Evolutionary conservation across 805 yeast species (phyloP).

Genomic region (Suhomyces prunicola): DNA sequence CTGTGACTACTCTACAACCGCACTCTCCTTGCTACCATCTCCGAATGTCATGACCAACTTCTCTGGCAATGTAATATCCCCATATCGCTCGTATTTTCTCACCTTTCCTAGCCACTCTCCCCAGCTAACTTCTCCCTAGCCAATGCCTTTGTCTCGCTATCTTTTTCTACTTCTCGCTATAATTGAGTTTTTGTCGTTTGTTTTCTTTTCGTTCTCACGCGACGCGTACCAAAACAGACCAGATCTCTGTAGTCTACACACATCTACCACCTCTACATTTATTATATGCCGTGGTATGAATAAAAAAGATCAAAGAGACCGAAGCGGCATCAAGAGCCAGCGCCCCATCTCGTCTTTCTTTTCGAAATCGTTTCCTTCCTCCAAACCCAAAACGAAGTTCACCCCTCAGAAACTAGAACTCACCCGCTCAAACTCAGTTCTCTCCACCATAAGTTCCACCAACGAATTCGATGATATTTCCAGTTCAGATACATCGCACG

Average conservation of each 20-base stretch:
- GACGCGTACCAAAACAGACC: background rate
- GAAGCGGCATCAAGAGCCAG: conserved; percentile 14
- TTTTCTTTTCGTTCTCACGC: background rate
- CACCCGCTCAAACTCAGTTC: conserved; percentile 19
- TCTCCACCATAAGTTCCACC: conserved; percentile 15
- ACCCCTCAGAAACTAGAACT: conserved; percentile 1
- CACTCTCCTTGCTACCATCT: background rate
- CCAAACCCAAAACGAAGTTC: background rate
- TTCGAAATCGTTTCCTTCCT: background rate
- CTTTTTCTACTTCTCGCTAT: background rate
- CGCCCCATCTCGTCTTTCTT: conserved; percentile 30
- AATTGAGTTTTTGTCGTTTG: background rate
- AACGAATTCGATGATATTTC: conserved; percentile 29
- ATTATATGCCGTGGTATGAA: background rate
- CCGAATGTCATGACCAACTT: background rate
- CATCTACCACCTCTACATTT: background rate
- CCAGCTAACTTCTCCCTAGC: too few species aligned
- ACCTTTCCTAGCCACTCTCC: background rate
- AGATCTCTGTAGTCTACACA: background rate
- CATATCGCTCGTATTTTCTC: background rate
- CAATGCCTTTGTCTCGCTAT: too few species aligned
- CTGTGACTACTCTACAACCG: background rate
- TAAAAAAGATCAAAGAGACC: background rate
- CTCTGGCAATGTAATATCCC: background rate
- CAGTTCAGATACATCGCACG: conserved; percentile 31